phyloP scores from a whole-genome alignment of 2,329 filamentous ascomycete species.

The Bipolaris zeicola region DNA sequence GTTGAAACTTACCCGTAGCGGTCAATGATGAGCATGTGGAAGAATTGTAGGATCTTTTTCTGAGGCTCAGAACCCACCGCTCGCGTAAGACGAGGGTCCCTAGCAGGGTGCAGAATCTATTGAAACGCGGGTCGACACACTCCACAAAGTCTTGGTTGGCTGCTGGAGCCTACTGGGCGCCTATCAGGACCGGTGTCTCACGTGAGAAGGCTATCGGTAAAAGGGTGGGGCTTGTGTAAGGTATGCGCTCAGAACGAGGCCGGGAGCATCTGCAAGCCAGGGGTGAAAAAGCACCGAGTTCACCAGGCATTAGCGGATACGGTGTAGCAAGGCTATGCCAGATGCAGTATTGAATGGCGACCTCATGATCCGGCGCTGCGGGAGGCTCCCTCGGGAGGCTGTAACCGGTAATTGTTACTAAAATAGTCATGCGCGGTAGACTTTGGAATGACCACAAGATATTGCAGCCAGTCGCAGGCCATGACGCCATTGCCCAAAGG shows the following conservation, averaged over 20 bases:
- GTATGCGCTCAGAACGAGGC: neutral
- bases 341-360: neutral
- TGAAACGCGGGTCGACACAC: conserved; percentile 11
- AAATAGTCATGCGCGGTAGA: conserved; percentile 3
- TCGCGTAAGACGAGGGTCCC: conserved; percentile 11
- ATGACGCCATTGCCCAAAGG: neutral
- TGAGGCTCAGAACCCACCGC: conserved; percentile 3
- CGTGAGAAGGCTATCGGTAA: neutral
- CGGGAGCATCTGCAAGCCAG: neutral
- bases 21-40: conserved; percentile 5
- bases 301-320: neutral
- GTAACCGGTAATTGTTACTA: neutral
- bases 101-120: conserved; percentile 16
- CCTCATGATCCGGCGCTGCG: neutral
- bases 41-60: conserved; percentile 1
- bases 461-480: conserved; percentile 1
- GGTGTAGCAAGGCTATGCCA: conserved; percentile 5
- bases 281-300: conserved; percentile 7
- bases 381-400: neutral
- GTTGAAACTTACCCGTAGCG: conserved; percentile 5
- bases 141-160: conserved; percentile 8
- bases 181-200: conserved; percentile 1
- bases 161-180: conserved; percentile 2
- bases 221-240: conserved; percentile 3
- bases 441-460: neutral